These are phyloP conservation scores for Sarocladiaceae sp. DNA, from an alignment of 2,329 filamentous ascomycete genomes.

Conservation along the genomic window DNA sequence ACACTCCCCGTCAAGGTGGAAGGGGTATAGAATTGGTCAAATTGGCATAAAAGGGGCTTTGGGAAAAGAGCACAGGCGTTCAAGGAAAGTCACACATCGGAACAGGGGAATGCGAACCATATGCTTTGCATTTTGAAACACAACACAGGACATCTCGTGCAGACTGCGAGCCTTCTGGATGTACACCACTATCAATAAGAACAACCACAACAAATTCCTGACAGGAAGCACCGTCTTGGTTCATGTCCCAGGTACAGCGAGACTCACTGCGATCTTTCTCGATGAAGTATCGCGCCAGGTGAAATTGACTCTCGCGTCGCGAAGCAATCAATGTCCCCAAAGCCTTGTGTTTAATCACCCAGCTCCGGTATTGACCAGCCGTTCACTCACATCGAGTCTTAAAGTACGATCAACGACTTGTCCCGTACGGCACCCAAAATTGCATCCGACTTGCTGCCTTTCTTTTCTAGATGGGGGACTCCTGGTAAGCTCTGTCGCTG, in stretches of 20 bases:
- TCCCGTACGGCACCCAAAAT: neutral
- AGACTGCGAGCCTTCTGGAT: too few species aligned
- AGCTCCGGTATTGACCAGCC: too few species aligned
- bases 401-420: neutral
- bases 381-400: too few species aligned
- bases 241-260: too few species aligned
- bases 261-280: too few species aligned
- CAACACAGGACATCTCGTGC: neutral
- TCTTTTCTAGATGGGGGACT: conserved; percentile 6
- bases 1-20: too few species aligned
- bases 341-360: too few species aligned
- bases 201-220: too few species aligned
- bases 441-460: conserved; percentile 2
- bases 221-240: too few species aligned
- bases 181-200: too few species aligned
- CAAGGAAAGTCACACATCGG: neutral
- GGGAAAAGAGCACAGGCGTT: conserved; percentile 1
- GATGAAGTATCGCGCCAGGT: neutral
- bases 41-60: neutral
- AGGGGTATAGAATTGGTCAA: neutral
- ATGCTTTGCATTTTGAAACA: too few species aligned
- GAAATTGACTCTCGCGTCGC: neutral
- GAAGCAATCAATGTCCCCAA: neutral
- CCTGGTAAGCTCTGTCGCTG: conserved; percentile 18
- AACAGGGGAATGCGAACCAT: too few species aligned